Percentiles rank a stretch among this genome's conserved stretches.
phyloP scores from a whole-genome alignment of 768 basidiomycete genomes.

The Psilocybe subaeruginosa region DNA sequence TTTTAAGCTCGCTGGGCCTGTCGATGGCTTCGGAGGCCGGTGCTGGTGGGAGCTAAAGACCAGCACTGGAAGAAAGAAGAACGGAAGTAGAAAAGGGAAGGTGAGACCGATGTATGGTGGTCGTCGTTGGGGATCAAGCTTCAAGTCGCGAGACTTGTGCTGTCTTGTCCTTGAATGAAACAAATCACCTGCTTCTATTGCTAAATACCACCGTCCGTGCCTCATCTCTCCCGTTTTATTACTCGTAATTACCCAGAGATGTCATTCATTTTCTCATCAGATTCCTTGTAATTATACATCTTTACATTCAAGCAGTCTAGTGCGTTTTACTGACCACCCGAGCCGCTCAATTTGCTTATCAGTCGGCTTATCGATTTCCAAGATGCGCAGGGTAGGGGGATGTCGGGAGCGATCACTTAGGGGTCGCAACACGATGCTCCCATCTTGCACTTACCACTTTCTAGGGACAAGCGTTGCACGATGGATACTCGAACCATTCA shows the following conservation, averaged over 20 bases:
- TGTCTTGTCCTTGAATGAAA: constrained; percentile 2
- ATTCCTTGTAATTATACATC: background rate
- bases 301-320: background rate
- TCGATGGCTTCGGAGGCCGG: background rate
- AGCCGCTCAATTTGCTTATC: too few relatives aligned
- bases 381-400: too few relatives aligned
- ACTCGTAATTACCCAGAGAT: background rate
- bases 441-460: too few relatives aligned
- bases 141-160: background rate
- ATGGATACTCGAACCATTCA: too few relatives aligned
- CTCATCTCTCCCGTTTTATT: background rate
- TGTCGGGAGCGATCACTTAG: too few relatives aligned
- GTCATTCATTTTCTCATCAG: background rate
- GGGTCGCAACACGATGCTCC: too few relatives aligned
- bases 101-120: background rate
- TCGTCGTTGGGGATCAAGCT: constrained; percentile 4
- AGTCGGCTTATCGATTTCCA: too few relatives aligned
- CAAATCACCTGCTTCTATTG: constrained; percentile 1
- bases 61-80: background rate
- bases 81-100: background rate
- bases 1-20: background rate
- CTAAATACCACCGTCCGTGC: too few relatives aligned
- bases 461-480: too few relatives aligned
- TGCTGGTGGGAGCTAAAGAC: background rate
- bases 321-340: too few relatives aligned